Evolutionary conservation across 1,284 basidiomycete species (phyloP), one percentile per base, ranked within the genome.

Genomic region (Lentinula novae-zelandiae): DNA sequence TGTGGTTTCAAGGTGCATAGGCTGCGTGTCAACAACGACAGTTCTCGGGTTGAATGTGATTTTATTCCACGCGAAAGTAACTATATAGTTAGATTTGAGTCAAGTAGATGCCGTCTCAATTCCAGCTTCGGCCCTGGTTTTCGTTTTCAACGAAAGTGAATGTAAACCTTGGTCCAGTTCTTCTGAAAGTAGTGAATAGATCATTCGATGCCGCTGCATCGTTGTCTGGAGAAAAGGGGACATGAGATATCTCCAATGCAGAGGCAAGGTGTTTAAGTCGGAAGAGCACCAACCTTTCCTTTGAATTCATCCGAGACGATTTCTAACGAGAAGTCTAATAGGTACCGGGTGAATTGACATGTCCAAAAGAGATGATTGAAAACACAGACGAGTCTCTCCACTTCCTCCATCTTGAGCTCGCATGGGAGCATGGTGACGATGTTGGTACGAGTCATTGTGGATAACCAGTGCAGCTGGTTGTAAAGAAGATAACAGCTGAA

Each of bases 391-490:
- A 40, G 90, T 90, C 73, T 80, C 78, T 59, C 83, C 84, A 67
- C 77, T 83, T 48, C 80, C 82, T 64, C 81, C 85, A 58, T 79
- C 82, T 72, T 82, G 77, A 57, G 80, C 83, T 69, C 82, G 79
- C 90, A 92, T 92, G 54, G 90, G 76, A 57, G 80, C 79, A 73
- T 92, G 90, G 75, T 91, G 86, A 67, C 85, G 81, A 73, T 92
- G 90, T 74, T 89, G 79, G 80, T 83, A 85, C 52, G 89, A 90
- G 69, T 92, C 87, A 73, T 92, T 92, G 50, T 78, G 78, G 69
- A 92, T 85, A 58, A 70, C 75, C 67, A 92, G 76, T 66, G 77
- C 75, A 57, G 78, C 74, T 40, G 89, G 89, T 66, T 77, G 75
- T 60, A 92, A 77, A 52, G 82, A 72, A 48, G 73, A 70, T 54